Base-by-base conservation (phyloP, 257 asterid species). In the Solanum clarkiae region DNA sequence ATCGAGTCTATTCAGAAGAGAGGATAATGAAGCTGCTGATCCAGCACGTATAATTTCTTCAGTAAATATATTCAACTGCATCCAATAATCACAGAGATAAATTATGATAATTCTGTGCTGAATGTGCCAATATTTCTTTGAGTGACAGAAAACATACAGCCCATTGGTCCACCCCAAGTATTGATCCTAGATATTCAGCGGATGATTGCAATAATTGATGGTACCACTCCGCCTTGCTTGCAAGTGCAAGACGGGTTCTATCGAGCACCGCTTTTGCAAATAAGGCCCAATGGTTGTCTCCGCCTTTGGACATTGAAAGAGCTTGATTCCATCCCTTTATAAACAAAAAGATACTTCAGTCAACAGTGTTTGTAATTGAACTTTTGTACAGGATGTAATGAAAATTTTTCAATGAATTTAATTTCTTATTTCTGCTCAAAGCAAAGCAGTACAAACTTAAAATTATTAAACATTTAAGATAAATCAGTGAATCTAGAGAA, bases 31-130 rank as follows among this genome's bases (percentile, higher is more conserved):
- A 89, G 99, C 98, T 86, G 99, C 98, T 85, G 98, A 94, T 88
- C 99, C 99, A 68, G 97, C 98, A 80, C 99, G 93, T 81, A 93
- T 94, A 81, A 97, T 92, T 91, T 97, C 99, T 92, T 97, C 99
- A 82, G 99, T 97, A 88, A 97, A 97, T 90, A 97, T 95, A 83
- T 90, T 89, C 80, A 97, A 91, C 99, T 97, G 92, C 93, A 91
- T 17, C 60, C 83, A 84, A 84, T 57, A 84, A 80, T 79, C 56
- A 63, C 68, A 87, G 54, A 24, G 62, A 85, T 86, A 60, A 84
- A 62, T 71, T 84, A 85, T 80, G 45, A 86, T 54, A 54, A 66
- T 12, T 36, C 26, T 16, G 53, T 68, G 55, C 65, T 77, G 82
- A 26, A 77, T 26, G 63, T 51, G 82, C 16, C 29, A 51, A 24